A percentile compares a stretch with the other conserved stretches of the same genome.
These are phyloP conservation scores for Diplodia seriata DNA, from an alignment of 2,329 filamentous ascomycete species.

Conservation along the genomic window DNA sequence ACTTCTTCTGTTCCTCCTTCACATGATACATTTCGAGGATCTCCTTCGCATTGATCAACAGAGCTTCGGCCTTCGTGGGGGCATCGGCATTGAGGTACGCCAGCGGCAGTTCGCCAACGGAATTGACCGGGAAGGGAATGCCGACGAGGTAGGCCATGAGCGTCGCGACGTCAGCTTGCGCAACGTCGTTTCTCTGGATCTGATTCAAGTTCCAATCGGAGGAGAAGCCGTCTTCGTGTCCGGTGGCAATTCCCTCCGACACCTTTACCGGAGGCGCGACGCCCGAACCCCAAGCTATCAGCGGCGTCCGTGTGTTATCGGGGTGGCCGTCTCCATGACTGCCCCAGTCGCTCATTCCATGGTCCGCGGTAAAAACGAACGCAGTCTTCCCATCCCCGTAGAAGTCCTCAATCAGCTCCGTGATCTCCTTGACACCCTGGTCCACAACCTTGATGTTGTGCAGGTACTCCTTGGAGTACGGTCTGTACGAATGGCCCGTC, in stretches of 20 bases:
- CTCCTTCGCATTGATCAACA: constrained; percentile 81
- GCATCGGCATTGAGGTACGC: constrained; percentile 76
- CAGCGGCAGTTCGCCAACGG: constrained; percentile 89
- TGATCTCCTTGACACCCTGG: constrained; percentile 83
- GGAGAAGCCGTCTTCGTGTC: constrained; percentile 88
- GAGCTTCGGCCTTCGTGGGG: constrained; percentile 81
- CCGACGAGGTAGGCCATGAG: constrained; percentile 94
- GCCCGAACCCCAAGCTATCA: constrained; percentile 93
- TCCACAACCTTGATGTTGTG: constrained; percentile 96
- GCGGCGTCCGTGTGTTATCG: constrained; percentile 91
- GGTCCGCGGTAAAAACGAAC: constrained; percentile 96
- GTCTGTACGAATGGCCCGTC: constrained; percentile 81
- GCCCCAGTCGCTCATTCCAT: constrained; percentile 99
- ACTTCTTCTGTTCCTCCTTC: constrained; percentile 85
- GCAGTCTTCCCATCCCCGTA: constrained; percentile 84
- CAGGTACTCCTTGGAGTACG: constrained; percentile 94
- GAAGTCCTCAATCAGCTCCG: constrained; percentile 81
- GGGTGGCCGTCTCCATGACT: constrained; percentile 98
- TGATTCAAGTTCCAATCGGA: constrained; percentile 84
- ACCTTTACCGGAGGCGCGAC: constrained; percentile 74
- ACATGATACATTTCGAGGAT: constrained; percentile 96
- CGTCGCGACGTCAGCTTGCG: constrained; percentile 91
- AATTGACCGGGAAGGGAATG: constrained; percentile 91
- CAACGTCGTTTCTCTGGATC: constrained; percentile 86
- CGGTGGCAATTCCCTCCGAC: constrained; percentile 67